Evolutionary conservation across 805 yeast species (phyloP), one percentile per base, ranked within the genome.

Genomic region (Schwanniomyces polymorphus): DNA sequence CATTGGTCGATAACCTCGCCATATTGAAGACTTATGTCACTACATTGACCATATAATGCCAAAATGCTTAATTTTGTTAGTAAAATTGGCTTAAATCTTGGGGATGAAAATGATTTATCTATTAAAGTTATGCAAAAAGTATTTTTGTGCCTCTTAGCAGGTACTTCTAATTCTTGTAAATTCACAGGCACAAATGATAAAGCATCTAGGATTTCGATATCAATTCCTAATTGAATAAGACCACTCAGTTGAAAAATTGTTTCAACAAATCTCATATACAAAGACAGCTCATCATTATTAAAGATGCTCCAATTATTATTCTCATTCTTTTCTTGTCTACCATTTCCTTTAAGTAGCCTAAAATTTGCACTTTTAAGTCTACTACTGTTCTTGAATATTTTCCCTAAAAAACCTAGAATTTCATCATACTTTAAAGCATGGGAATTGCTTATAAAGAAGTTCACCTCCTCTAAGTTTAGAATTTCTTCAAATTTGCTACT

Each of bases 1-100:
- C 64, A 53, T 26, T 62, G 67, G 12, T 57, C 58, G 26, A 64
- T 51, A 5, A 63, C 63, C 37, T 63, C 67, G 1, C 72, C 70
- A 43, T 63, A 67, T 16, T 56, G 56, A 33, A 63, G 53, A 11
- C 48, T 51, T 11, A 66, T 23, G 7, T 49, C 50, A 1, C 37
- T 47, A 3, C 58, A 52, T 6, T 47, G 41, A 14, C 58, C 28
- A 7, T 41, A 44, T 17, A 42, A 52, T 2, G 61, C 38, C 8
- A 61, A 16, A 25, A 45, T 28, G 2, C 49, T 53, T 6, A 59
- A 38, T 18, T 45, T 49, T 9, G 46, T 46, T 27, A 53, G 47
- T 3, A 54, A 48, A 7, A 40, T 38, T 27, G 34, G 27, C 8
- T 54, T 43, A 16, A 57, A 43, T 33, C 41, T 47, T 18, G 55